phyloP scores from a whole-genome alignment of 2,329 filamentous ascomycete species.

The Fusarium keratoplasticum region DNA sequence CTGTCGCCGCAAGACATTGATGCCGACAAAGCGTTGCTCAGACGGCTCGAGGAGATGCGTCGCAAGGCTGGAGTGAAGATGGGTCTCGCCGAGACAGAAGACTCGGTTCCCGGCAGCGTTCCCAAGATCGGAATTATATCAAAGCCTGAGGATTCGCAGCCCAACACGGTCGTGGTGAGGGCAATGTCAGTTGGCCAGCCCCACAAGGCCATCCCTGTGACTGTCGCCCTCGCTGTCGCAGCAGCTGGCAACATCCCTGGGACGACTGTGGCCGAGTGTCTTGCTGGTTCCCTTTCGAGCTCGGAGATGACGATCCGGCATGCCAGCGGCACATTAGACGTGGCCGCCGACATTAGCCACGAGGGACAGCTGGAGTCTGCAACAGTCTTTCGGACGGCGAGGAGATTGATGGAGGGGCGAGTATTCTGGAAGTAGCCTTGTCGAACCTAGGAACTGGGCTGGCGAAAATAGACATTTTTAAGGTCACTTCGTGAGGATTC shows the following conservation, averaged over 20 bases:
- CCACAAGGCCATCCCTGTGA: conserved; percentile 63
- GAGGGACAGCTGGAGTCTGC: conserved; percentile 50
- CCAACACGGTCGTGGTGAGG: conserved; percentile 49
- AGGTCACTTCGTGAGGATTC: too few relatives aligned
- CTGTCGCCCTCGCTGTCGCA: conserved; percentile 53
- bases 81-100: conserved; percentile 58
- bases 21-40: conserved; percentile 52
- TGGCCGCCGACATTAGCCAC: conserved; percentile 45
- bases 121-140: conserved; percentile 71
- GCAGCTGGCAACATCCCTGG: conserved; percentile 57
- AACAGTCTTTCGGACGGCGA: conserved; percentile 60
- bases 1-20: conserved; percentile 65
- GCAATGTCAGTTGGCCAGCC: conserved; percentile 63
- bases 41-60: conserved; percentile 64
- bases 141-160: conserved; percentile 49
- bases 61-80: conserved; percentile 66
- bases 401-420: conserved; percentile 59
- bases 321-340: not conserved
- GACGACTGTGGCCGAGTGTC: conserved; percentile 28
- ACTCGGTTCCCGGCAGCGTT: conserved; percentile 61
- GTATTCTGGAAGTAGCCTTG: conserved; percentile 45
- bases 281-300: not conserved
- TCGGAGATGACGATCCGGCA: not conserved
- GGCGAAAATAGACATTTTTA: too few relatives aligned
- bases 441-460: too few relatives aligned